Evolutionary conservation across 1,284 basidiomycete species (phyloP), one percentile per base, ranked within the genome.

Genomic region (Abortiporus biennis): DNA sequence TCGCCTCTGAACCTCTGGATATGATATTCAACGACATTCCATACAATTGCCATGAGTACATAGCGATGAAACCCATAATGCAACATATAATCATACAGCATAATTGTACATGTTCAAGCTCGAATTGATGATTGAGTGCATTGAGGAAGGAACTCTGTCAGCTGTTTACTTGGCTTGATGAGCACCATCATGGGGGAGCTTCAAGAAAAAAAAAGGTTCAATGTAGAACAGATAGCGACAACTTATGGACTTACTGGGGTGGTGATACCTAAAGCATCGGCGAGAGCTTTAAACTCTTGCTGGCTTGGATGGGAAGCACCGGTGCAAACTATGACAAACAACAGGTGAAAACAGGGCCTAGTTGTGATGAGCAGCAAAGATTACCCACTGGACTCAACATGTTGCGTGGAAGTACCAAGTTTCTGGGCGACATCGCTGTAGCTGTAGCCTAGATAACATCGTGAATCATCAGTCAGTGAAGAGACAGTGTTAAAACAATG

Each of bases 221-320:
- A n/a, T 27, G 20, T 24, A 22, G 22, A 15, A 8, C 9, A 30
- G 8, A 9, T 5, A 29, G 15, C 30, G 36, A 45, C 19, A 34
- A 33, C 37, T 21, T 24, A 34, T 12, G 5, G 17, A 59, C 69
- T 47, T 47, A 73, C 72, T 13, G 59, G 19, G 9, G 50, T 46
- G 17, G 58, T 64, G 54, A 82, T 71, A 36, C 56, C 63, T 30
- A 83, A 64, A 6, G 55, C 71, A 0, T 16, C 20, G 1, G 76
- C 74, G 47, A 84, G 68, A 15, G 61, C 60, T 43, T 66, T 57
- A 60, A 80, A 82, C 57, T 84, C 80, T 0, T 50, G 54, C 4
- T 60, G 50, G 13, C 72, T 78, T 11, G 81, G 71, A 42, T 55
- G 66, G 1, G 21, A 34, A 3, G 37, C 54, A 13, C 73, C 77